Conservation (phyloP, 1,139 yeast genomes). For the Saccharomyces hybrid region DNA sequence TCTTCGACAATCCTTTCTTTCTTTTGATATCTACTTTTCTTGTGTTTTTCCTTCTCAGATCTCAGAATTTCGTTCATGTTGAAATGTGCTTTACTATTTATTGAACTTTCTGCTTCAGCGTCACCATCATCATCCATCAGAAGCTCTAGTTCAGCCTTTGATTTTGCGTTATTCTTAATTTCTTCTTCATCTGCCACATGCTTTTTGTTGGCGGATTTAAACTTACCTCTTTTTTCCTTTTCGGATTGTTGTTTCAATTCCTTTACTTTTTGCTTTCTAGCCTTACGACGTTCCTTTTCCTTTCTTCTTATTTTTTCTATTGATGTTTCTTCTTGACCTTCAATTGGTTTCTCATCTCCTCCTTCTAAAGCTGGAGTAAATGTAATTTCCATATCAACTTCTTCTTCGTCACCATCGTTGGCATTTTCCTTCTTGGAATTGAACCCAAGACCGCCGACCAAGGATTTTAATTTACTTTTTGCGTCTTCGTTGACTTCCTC, state of each 20-base stretch:
- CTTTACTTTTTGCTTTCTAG: conserved; percentile 67
- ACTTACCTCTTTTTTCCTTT: conserved; percentile 34
- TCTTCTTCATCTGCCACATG: conserved; percentile 14
- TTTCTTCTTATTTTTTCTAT: conserved; percentile 78
- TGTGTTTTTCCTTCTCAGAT: conserved; percentile 51
- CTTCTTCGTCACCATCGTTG: conserved; percentile 47
- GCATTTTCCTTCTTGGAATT: conserved; percentile 22
- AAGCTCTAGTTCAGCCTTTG: conserved; percentile 66
- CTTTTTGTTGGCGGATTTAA: conserved; percentile 24
- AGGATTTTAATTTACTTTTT: conserved; percentile 57
- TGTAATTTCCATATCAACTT: conserved; percentile 90
- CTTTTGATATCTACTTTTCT: conserved; percentile 49
- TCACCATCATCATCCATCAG: conserved; percentile 68
- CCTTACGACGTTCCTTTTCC: conserved; percentile 85
- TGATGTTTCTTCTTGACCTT: conserved; percentile 59
- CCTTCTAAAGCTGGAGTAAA: conserved; percentile 81
- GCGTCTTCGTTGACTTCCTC: conserved; percentile 37
- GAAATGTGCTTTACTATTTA: conserved; percentile 48
- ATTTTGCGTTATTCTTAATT: conserved; percentile 33
- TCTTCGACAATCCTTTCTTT: conserved; percentile 47
- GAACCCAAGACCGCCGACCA: conserved; percentile 44
- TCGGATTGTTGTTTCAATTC: conserved; percentile 43
- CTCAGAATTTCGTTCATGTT: conserved; percentile 70
- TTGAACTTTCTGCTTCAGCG: conserved; percentile 37
- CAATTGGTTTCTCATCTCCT: conserved; percentile 31